Percentiles rank a stretch among this genome's conserved stretches.
These are phyloP conservation scores for Kwoniella sp. DNA, from an alignment of 768 basidiomycete genomes.

Conservation along the genomic window DNA sequence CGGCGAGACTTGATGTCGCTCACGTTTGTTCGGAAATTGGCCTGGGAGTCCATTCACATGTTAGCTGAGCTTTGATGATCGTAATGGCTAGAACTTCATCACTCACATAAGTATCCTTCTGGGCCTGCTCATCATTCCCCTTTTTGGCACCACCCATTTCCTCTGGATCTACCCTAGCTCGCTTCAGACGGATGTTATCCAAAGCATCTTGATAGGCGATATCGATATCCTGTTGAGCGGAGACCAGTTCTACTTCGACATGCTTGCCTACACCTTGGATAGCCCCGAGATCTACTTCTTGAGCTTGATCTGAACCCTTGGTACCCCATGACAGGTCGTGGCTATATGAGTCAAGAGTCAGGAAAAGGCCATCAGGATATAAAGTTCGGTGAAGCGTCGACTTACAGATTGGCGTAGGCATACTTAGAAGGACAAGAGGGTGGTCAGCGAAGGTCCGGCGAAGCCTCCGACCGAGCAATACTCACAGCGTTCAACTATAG, in stretches of 20 bases:
- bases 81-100: neutral
- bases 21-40: constrained; percentile 53
- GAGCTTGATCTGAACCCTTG: constrained; percentile 75
- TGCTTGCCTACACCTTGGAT: constrained; percentile 72
- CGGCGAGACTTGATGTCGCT: constrained; percentile 10
- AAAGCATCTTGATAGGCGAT: constrained; percentile 81
- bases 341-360: constrained; percentile 19
- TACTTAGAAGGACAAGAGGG: constrained; percentile 27
- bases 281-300: constrained; percentile 75
- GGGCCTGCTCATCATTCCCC: constrained; percentile 50
- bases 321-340: constrained; percentile 69
- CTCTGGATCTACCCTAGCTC: constrained; percentile 38
- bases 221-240: constrained; percentile 78
- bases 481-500: constrained; percentile 42
- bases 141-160: constrained; percentile 21
- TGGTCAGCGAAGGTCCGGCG: constrained; percentile 25
- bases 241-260: constrained; percentile 83
- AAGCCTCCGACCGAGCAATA: no score
- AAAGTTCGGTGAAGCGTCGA: no score
- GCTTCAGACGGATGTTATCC: constrained; percentile 65
- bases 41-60: constrained; percentile 26
- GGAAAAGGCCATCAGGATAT: no score
- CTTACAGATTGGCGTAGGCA: constrained; percentile 52
- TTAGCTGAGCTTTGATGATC: neutral
- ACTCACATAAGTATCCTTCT: constrained; percentile 54